These are phyloP conservation scores for Cyphellophora europaea DNA, from an alignment of 2,329 filamentous ascomycete species.

Conservation along the genomic window DNA sequence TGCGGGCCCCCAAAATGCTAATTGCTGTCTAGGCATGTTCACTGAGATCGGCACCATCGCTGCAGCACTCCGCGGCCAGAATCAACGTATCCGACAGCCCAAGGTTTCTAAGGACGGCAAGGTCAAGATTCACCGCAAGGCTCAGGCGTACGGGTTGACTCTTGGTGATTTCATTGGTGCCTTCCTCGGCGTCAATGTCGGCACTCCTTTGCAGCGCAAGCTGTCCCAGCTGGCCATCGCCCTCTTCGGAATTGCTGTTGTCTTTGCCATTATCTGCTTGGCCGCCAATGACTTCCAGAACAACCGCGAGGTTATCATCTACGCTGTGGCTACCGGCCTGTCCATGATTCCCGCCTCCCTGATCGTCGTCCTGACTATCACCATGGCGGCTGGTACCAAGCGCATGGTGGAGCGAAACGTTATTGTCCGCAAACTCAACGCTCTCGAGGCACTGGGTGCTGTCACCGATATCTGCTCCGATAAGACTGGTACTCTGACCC, in stretches of 20 bases:
- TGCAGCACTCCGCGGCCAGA: constrained; percentile 50
- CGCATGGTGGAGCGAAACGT: constrained; percentile 42
- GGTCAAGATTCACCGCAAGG: constrained; percentile 44
- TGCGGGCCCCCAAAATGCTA: background rate
- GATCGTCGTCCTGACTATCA: constrained; percentile 54
- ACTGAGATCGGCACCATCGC: constrained; percentile 60
- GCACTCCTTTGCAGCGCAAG: constrained; percentile 62
- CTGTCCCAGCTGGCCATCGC: constrained; percentile 58
- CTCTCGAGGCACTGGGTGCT: constrained; percentile 46
- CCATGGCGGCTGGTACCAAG: constrained; percentile 49
- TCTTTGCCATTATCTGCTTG: constrained; percentile 61
- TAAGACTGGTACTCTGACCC: constrained; percentile 46
- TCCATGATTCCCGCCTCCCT: constrained; percentile 53
- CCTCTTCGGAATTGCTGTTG: constrained; percentile 56
- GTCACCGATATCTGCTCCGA: constrained; percentile 43
- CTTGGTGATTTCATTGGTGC: constrained; percentile 49
- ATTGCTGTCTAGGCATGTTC: constrained; percentile 15
- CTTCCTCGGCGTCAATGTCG: constrained; percentile 59
- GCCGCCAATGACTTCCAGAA: constrained; percentile 51
- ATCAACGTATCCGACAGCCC: constrained; percentile 41
- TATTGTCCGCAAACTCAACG: constrained; percentile 42
- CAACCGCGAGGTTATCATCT: constrained; percentile 54
- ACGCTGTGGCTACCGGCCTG: constrained; percentile 50
- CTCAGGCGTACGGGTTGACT: constrained; percentile 43
- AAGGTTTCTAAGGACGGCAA: constrained; percentile 41